phyloP scores from a whole-genome alignment of 306 rosid species.

The Bauhinia variegata region DNA sequence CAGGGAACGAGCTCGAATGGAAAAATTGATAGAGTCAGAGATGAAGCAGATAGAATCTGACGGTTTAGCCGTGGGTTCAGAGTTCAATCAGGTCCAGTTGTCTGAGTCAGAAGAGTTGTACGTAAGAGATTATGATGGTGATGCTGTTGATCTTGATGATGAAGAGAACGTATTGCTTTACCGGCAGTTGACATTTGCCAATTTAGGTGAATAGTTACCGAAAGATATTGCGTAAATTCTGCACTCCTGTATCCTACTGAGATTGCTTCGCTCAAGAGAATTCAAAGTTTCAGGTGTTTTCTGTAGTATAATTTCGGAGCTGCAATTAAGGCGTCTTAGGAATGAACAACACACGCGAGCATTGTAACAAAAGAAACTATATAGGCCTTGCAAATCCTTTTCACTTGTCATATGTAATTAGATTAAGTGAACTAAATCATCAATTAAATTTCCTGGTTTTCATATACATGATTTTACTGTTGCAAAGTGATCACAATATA shows the following conservation, averaged over 20 bases:
- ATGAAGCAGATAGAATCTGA: slow-evolving; percentile 56
- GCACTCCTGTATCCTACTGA: not conserved
- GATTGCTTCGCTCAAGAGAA: slow-evolving; percentile 1
- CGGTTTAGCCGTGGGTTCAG: slow-evolving; percentile 18
- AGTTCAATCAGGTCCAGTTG: slow-evolving; percentile 30
- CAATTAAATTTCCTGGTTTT: no score
- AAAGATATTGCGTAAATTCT: not conserved
- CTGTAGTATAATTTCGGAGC: not conserved
- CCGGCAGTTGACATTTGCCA: slow-evolving; percentile 56
- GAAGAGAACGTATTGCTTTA: slow-evolving; percentile 64
- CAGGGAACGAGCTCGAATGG: slow-evolving; percentile 78
- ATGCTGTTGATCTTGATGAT: slow-evolving; percentile 50
- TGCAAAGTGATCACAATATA: no score
- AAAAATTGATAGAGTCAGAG: slow-evolving; percentile 62
- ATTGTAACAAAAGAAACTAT: slow-evolving; percentile 5
- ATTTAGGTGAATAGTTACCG: slow-evolving; percentile 37
- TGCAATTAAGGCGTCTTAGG: not conserved
- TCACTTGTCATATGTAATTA: slow-evolving; percentile 2
- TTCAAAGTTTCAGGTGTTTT: slow-evolving; percentile 11
- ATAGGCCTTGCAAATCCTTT: no score
- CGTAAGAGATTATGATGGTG: slow-evolving; percentile 57
- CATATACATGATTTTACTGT: no score
- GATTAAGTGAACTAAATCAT: slow-evolving; percentile 14
- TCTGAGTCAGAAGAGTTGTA: slow-evolving; percentile 44
- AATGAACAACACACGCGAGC: not conserved